Base-by-base conservation (phyloP, 345 rosid species). In the Aegle marmelos region DNA sequence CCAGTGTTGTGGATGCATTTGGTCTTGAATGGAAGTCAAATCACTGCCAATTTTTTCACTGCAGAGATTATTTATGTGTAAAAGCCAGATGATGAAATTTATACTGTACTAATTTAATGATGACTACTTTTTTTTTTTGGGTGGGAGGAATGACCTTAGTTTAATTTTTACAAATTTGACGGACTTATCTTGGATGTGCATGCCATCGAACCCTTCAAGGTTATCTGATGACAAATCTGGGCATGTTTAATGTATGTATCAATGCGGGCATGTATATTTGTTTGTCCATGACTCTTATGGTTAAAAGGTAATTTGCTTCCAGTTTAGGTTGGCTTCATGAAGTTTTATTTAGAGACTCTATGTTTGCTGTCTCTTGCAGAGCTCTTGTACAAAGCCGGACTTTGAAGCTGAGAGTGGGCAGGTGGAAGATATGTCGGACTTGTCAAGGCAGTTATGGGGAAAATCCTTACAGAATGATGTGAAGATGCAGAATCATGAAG, bases 301-400 rank as follows among this genome's bases (percentile, higher is more conserved):
- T 80, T 77, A 57, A 36, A 45, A 39, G 61, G 77, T 56, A 70
- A 76, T 71, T 79, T 74, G 74, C 64, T 81, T 79, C 62, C 61
- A 64, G 62, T 76, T 78, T 73, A 72, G 67, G 77, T 82, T 74
- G 68, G 66, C 74, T 77, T n/a, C 82, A 30, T 79, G 80, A 79
- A 50, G 72, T 74, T 76, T 79, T 30, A 79, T 41, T 39, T 78
- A 77, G 59, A 75, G 69, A 71, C 64, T 73, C 82, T 68, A 70
- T 81, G 73, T 80, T 78, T 86, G 63, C 48, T 80, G 81, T 86
- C 71, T 85, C 62, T 78, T 89, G 88, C 89, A 90, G 98, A 95
- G 97, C 88, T 90, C 97, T 76, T 91, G 93, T 81, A 88, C 94
- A 36, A 91, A 89, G 78, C 93, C 93, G 58, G 93, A 90, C 69